Percentiles rank a stretch among this genome's conserved stretches.
These are phyloP conservation scores for Coniferiporia weirii DNA, from an alignment of 1,284 basidiomycete genomes.

Conservation along the genomic window DNA sequence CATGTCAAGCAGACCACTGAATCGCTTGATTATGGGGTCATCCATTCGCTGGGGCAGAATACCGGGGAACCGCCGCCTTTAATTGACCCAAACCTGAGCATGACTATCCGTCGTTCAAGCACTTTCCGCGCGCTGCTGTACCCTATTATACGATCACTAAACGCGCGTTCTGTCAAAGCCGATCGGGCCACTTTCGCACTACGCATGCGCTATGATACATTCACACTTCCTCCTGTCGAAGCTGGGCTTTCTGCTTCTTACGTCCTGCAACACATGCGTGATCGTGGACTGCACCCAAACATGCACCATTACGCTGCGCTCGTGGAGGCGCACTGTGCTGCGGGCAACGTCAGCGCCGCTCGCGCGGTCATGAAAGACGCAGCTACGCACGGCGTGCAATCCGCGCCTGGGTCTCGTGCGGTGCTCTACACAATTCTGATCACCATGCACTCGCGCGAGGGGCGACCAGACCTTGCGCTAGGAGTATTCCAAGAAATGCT, in stretches of 20 bases:
- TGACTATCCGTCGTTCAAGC: constrained; percentile 32
- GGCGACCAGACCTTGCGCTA: constrained; percentile 49
- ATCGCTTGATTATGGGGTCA: constrained; percentile 22
- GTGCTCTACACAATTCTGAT: constrained; percentile 73
- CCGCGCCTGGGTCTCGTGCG: constrained; percentile 38
- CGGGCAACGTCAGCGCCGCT: constrained; percentile 51
- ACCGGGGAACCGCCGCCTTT: constrained; percentile 19
- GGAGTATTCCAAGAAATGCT: constrained; percentile 59
- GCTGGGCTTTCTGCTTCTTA: constrained; percentile 46
- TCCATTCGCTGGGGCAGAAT: background rate
- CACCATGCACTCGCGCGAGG: constrained; percentile 53
- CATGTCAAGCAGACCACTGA: constrained; percentile 14
- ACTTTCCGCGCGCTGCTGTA: constrained; percentile 34
- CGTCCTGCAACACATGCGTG: constrained; percentile 52
- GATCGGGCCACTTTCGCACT: constrained; percentile 53
- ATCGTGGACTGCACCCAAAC: constrained; percentile 60
- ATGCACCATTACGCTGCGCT: constrained; percentile 63
- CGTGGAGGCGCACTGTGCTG: constrained; percentile 57
- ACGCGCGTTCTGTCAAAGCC: constrained; percentile 41
- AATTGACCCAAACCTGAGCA: constrained; percentile 48
- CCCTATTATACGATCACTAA: constrained; percentile 44
- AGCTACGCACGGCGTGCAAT: constrained; percentile 37
- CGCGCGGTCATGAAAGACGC: constrained; percentile 48
- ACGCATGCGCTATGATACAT: constrained; percentile 56
- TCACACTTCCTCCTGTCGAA: constrained; percentile 30